These are phyloP conservation scores for Tolypocladium guangdongense DNA, from an alignment of 2,329 filamentous ascomycete genomes.

Conservation along the genomic window DNA sequence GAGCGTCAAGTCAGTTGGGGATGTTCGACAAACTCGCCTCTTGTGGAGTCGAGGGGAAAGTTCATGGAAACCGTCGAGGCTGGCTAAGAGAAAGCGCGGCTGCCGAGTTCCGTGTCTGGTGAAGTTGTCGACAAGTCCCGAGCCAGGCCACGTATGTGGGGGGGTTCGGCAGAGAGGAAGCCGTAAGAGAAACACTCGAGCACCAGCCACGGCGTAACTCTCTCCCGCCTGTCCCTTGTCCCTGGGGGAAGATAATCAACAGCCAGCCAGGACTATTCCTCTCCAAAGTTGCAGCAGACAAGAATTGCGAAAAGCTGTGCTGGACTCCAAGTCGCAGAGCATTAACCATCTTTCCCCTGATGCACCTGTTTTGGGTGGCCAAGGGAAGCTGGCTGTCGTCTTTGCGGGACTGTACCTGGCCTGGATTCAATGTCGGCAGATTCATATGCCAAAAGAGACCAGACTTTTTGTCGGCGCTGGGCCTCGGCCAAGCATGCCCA, in stretches of 20 bases:
- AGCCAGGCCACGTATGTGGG: background rate
- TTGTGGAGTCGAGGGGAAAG: too few relatives aligned
- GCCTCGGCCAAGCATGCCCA: background rate
- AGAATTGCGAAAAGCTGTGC: background rate
- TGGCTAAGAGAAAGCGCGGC: background rate
- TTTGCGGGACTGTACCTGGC: background rate
- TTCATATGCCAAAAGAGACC: background rate
- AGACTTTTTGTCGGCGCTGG: background rate
- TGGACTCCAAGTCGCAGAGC: background rate
- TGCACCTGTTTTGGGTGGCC: background rate
- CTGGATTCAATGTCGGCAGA: background rate
- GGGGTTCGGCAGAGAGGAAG: too few relatives aligned
- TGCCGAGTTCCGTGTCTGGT: background rate
- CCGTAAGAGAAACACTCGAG: background rate
- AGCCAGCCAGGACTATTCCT: background rate
- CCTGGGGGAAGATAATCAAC: too few relatives aligned
- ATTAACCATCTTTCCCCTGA: background rate
- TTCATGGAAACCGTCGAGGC: background rate
- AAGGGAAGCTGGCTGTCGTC: background rate
- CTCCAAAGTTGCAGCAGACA: background rate
- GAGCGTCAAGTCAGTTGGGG: background rate
- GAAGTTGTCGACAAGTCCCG: background rate
- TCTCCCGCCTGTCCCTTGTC: background rate
- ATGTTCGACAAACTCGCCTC: too few relatives aligned
- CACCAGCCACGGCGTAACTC: too few relatives aligned